phyloP scores from a whole-genome alignment of 495 filamentous ascomycete species.

The Aspergillus nanangensis region DNA sequence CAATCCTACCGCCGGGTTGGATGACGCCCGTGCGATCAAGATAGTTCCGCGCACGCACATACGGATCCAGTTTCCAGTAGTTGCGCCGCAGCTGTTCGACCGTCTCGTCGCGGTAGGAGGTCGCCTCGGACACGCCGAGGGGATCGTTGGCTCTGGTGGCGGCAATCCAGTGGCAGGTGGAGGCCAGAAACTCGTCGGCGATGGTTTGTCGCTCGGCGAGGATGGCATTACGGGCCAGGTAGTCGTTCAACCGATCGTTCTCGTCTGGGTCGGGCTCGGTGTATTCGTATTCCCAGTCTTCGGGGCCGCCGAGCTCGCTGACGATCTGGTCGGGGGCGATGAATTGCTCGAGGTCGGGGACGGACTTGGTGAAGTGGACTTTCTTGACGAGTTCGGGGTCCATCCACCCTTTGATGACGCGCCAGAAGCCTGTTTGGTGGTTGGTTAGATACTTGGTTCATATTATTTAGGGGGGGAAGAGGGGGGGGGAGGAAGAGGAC shows the following conservation, averaged over 20 bases:
- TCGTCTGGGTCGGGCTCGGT: slow-evolving; percentile 70
- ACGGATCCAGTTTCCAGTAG: slow-evolving; percentile 81
- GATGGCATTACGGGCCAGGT: slow-evolving; percentile 53
- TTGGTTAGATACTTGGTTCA: too few species aligned
- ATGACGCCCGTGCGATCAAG: slow-evolving; percentile 72
- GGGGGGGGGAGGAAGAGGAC: neutral
- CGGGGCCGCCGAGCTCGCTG: slow-evolving; percentile 74
- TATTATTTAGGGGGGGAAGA: too few species aligned
- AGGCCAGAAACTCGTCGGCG: slow-evolving; percentile 61
- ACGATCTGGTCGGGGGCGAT: slow-evolving; percentile 64
- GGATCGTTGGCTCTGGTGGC: slow-evolving; percentile 33
- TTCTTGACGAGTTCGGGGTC: slow-evolving; percentile 93
- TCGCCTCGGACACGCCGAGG: slow-evolving; percentile 33
- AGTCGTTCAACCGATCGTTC: slow-evolving; percentile 66
- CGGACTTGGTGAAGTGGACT: slow-evolving; percentile 82
- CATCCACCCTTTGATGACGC: slow-evolving; percentile 87
- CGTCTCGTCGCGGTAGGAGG: slow-evolving; percentile 53
- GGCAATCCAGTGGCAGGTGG: slow-evolving; percentile 65
- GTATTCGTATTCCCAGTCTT: slow-evolving; percentile 78
- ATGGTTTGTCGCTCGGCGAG: slow-evolving; percentile 52
- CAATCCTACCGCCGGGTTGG: slow-evolving; percentile 53
- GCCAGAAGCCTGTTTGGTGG: slow-evolving; percentile 60
- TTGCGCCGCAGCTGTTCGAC: slow-evolving; percentile 60
- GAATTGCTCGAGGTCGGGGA: slow-evolving; percentile 71
- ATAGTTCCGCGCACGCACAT: slow-evolving; percentile 59